Percentiles rank a stretch among this genome's conserved stretches.
Conservation (phyloP, 2,329 filamentous ascomycete species). For the Coleophoma cylindrospora region DNA sequence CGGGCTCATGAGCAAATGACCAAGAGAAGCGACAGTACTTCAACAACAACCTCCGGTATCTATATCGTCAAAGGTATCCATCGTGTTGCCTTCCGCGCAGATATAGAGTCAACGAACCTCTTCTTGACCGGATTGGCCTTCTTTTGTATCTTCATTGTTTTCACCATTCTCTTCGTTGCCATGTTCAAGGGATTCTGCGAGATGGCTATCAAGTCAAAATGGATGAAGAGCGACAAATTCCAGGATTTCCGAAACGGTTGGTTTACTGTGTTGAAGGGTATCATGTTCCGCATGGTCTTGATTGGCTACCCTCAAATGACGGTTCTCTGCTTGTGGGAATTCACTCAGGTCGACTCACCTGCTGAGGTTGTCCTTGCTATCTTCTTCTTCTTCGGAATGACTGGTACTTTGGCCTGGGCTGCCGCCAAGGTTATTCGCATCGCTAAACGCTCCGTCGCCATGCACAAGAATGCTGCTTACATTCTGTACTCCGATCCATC, state of each 20-base stretch:
- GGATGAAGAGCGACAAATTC: conserved; percentile 83
- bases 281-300: conserved; percentile 83
- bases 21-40: conserved; percentile 44
- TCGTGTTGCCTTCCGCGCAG: conserved; percentile 79
- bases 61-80: conserved; percentile 76
- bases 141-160: conserved; percentile 77
- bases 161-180: conserved; percentile 68
- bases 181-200: conserved; percentile 81
- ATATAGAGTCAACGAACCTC: conserved; percentile 85
- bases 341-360: conserved; percentile 78
- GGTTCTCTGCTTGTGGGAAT: conserved; percentile 89
- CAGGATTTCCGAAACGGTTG: conserved; percentile 92
- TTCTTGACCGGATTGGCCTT: conserved; percentile 90
- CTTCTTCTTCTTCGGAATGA: conserved; percentile 81
- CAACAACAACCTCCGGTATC: conserved; percentile 47
- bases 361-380: conserved; percentile 83
- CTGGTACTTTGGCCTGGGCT: conserved; percentile 76
- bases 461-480: conserved; percentile 96
- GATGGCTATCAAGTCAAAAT: conserved; percentile 64
- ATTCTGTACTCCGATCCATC: conserved; percentile 96
- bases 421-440: conserved; percentile 85
- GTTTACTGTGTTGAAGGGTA: conserved; percentile 88
- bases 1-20: conserved; percentile 32
- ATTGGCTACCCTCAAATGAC: conserved; percentile 91
- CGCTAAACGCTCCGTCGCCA: conserved; percentile 78